Base-by-base conservation (phyloP, 2,329 filamentous ascomycete species). In the Fusarium tjaetaba region DNA sequence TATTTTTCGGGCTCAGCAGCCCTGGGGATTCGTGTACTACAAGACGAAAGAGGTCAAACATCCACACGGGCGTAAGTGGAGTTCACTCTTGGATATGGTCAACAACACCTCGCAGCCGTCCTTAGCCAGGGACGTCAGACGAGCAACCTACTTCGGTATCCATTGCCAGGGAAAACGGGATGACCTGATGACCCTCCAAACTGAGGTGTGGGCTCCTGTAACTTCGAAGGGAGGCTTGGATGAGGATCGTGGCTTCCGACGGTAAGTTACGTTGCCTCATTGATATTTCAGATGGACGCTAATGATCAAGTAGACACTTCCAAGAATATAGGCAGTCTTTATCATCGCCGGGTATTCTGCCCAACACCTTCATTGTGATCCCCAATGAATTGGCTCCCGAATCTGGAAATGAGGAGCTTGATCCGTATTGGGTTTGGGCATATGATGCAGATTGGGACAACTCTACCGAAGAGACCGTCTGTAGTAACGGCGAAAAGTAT, bases 181-280 rank as follows among this genome's bases (percentile, higher is more conserved):
- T 6, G 28, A 30, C 0, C 20, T 49, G 3, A 4, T n/a, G 26
- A 20, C 26, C 3, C 26, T 48, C 10, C 20, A 48, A 30, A 30
- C 28, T 3, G 28, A 49, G 22, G 15, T 18, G 1, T 49, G 28
- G 22, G 46, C 46, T 32, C 2, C 28, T 1, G 22, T 0, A 13
- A 1, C 15, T 18, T 13, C 28, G 0, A 15, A 49, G 10, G 22
- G 15, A 9, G 7, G 9, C 15, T n/a, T 32, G 22, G 7, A n/a
- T 18, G 28, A 32, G 4, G 7, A 49, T 49, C 28, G 6, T 32
- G 28, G 46, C 46, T 49, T 49, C 46, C 22, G 46, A 32, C 46
- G 22, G 46, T 18, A 11, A n/a, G 28, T 32, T 30, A 3, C 20
- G 11, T 1, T 1, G 8, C 14, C 22, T 49, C 7, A 9, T 4